Conservation (phyloP, 2,329 filamentous ascomycete species). For the Aureobasidium sp. region DNA sequence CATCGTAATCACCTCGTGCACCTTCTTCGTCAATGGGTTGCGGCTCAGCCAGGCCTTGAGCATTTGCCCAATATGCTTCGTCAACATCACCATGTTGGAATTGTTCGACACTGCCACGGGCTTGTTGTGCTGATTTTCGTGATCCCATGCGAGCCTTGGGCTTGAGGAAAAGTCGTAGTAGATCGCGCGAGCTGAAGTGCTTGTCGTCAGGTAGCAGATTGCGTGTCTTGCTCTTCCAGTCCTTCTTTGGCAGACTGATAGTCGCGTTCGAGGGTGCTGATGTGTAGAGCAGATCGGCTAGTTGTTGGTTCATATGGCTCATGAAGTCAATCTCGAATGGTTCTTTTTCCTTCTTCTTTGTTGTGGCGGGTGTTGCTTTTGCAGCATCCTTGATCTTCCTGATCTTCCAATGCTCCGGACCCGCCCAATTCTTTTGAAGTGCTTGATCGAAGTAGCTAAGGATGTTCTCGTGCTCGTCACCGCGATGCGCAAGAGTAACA, state of each 20-base stretch:
- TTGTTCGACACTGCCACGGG: slow-evolving; percentile 33
- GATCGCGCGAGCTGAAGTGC: slow-evolving; percentile 90
- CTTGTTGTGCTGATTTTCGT: slow-evolving; percentile 48
- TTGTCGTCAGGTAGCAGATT: slow-evolving; percentile 96
- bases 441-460: slow-evolving; percentile 97
- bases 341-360: slow-evolving; percentile 87
- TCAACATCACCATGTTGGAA: slow-evolving; percentile 70
- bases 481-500: slow-evolving; percentile 64
- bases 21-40: slow-evolving; percentile 37
- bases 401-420: slow-evolving; percentile 98
- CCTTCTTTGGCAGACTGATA: slow-evolving; percentile 83
- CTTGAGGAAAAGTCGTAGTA: slow-evolving; percentile 87
- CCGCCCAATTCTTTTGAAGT: slow-evolving; percentile 93
- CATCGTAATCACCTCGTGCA: slow-evolving; percentile 77
- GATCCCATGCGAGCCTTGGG: slow-evolving; percentile 78
- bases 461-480: slow-evolving; percentile 77
- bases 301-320: slow-evolving; percentile 60
- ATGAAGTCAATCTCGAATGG: slow-evolving; percentile 90
- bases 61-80: slow-evolving; percentile 87
- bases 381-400: slow-evolving; percentile 72
- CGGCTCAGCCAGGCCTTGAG: slow-evolving; percentile 44
- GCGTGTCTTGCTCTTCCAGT: slow-evolving; percentile 89
- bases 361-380: slow-evolving; percentile 52
- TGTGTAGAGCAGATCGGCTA: slow-evolving; percentile 74
- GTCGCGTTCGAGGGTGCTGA: slow-evolving; percentile 70